Percentiles rank a stretch among this genome's conserved stretches.
phyloP scores from a whole-genome alignment of 1,284 basidiomycete species.

The Pterulicium gracile region DNA sequence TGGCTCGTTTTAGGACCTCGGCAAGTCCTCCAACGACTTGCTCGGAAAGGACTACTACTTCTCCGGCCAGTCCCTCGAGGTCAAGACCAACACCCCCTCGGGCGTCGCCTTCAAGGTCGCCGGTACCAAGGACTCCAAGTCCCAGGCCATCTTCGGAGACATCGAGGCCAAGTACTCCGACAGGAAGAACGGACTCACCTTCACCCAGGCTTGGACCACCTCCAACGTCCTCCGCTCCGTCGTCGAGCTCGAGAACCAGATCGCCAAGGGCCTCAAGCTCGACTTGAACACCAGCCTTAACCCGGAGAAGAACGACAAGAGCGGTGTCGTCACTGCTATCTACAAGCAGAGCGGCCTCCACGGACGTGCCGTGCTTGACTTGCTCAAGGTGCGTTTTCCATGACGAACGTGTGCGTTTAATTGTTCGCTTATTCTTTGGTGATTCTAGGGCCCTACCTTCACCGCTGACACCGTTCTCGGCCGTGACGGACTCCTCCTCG shows the following conservation, averaged over 20 bases:
- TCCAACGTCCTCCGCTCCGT: conserved; percentile 85
- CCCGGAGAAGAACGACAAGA: conserved; percentile 81
- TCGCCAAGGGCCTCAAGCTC: conserved; percentile 96
- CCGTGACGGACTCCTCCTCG: conserved; percentile 95
- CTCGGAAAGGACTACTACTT: conserved; percentile 92
- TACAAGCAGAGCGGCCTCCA: conserved; percentile 98
- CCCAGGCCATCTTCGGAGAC: conserved; percentile 68
- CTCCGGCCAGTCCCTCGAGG: conserved; percentile 70
- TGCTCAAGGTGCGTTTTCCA: conserved; percentile 73
- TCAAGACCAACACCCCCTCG: conserved; percentile 93
- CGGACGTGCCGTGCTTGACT: conserved; percentile 84
- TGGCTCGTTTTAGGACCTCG: conserved; percentile 68
- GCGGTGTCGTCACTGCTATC: conserved; percentile 71
- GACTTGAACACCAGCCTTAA: conserved; percentile 81
- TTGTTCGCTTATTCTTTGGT: conserved; percentile 3
- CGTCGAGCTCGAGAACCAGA: conserved; percentile 95
- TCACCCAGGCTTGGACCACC: conserved; percentile 95
- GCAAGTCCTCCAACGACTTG: conserved; percentile 95
- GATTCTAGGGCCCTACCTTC: conserved; percentile 81
- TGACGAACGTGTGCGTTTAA: conserved; percentile 7
- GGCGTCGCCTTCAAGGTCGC: conserved; percentile 84
- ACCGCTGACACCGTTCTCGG: conserved; percentile 94
- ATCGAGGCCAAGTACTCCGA: conserved; percentile 88
- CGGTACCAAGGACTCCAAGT: conserved; percentile 68
- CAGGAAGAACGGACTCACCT: conserved; percentile 80